Percentiles rank a stretch among this genome's conserved stretches.
These are phyloP conservation scores for Psidium guajava DNA, from an alignment of 345 rosid genomes.

Conservation along the genomic window DNA sequence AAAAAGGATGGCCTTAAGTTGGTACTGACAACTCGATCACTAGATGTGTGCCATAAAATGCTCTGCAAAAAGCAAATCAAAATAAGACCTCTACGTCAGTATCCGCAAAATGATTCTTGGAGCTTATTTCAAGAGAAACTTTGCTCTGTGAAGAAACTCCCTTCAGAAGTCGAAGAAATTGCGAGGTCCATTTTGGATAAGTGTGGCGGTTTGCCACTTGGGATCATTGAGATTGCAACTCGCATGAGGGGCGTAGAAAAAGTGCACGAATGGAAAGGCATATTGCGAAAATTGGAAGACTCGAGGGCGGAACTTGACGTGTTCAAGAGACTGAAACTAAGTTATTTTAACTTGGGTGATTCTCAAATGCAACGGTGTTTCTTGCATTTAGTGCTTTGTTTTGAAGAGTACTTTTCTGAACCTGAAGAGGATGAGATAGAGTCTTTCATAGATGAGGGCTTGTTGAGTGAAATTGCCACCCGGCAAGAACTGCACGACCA, in stretches of 20 bases:
- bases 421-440: background rate
- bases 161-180: background rate
- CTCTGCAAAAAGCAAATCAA: background rate
- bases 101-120: too few relatives aligned
- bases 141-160: background rate
- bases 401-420: too few relatives aligned
- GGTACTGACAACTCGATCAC: background rate
- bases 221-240: background rate
- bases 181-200: background rate
- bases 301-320: background rate
- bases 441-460: constrained; percentile 8
- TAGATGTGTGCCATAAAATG: background rate
- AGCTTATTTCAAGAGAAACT: background rate
- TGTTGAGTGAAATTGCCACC: background rate
- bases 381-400: constrained; percentile 8
- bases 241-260: constrained; percentile 4
- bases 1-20: background rate
- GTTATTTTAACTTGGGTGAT: constrained; percentile 1
- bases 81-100: background rate
- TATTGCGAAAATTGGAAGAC: background rate
- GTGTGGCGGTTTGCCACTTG: constrained; percentile 17
- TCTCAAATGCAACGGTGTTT: constrained; percentile 8
- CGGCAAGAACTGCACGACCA: accelerated
- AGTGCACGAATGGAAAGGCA: constrained; percentile 2
- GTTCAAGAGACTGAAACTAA: background rate